Percentiles rank a stretch among this genome's conserved stretches.
Evolutionary conservation across 306 rosid species (phyloP).

Genomic region (Bauhinia variegata): DNA sequence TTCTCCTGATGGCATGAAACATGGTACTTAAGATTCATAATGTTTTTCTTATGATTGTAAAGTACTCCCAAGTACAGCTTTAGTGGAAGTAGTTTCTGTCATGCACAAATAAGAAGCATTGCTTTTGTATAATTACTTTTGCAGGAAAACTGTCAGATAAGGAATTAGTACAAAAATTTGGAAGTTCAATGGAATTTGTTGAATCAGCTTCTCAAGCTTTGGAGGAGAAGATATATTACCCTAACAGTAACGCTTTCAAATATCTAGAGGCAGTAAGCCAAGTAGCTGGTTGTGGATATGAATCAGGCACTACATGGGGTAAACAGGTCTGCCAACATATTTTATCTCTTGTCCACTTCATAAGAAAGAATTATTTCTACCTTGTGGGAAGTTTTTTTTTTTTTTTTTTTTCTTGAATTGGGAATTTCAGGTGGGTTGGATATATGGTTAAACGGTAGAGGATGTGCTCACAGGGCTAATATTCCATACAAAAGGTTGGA

Average conservation of each 20-base stretch:
- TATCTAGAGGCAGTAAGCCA: slow-evolving; percentile 42
- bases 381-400: too few species aligned
- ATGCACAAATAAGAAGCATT: too few species aligned
- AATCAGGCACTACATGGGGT: slow-evolving; percentile 69
- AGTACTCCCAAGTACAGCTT: too few species aligned
- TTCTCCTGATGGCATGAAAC: slow-evolving; percentile 34
- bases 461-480: slow-evolving; percentile 42
- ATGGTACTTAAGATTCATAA: slow-evolving; percentile 18
- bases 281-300: slow-evolving; percentile 57
- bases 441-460: slow-evolving; percentile 46
- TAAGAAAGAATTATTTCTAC: too few species aligned
- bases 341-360: too few species aligned
- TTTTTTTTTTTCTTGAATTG: too few species aligned
- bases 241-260: neutral
- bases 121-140: neutral
- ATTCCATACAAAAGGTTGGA: slow-evolving; percentile 51
- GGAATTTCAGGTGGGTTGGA: slow-evolving; percentile 39
- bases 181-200: slow-evolving; percentile 55
- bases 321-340: slow-evolving; percentile 37
- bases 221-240: slow-evolving; percentile 29
- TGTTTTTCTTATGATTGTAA: neutral
- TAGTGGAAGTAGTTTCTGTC: too few species aligned
- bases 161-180: slow-evolving; percentile 44
- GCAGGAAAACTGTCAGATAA: slow-evolving; percentile 40
- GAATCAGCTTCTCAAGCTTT: slow-evolving; percentile 51